Conservation (phyloP, 2,329 filamentous ascomycete genomes). For the Rutstroemia sp. region DNA sequence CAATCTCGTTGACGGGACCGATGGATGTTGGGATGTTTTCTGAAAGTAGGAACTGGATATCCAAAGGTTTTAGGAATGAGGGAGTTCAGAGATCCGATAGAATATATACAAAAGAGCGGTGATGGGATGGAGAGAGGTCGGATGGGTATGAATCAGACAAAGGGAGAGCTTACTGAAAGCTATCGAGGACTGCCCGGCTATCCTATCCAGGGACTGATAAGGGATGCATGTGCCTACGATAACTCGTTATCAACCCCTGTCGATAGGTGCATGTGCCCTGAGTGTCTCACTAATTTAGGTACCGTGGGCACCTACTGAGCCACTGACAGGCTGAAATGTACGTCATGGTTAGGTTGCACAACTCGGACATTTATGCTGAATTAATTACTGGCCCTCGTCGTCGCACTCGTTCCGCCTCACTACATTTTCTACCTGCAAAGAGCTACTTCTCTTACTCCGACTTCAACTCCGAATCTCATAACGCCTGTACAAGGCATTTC, state of each 20-base stretch:
- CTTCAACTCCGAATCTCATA: neutral
- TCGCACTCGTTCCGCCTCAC: no score
- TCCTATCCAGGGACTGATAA: neutral
- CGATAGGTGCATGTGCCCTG: constrained; percentile 6
- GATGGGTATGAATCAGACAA: neutral
- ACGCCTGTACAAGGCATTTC: neutral
- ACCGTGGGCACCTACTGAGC: no score
- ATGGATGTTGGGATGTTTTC: no score
- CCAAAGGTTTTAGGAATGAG: no score
- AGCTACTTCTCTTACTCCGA: neutral
- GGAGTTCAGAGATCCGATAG: neutral
- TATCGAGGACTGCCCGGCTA: neutral
- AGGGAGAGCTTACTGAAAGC: neutral
- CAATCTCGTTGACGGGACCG: neutral
- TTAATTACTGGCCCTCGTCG: neutral
- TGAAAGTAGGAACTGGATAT: neutral
- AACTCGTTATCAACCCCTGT: neutral
- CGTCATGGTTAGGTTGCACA: neutral
- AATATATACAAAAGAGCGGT: neutral
- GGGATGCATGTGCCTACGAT: neutral
- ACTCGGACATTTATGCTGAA: neutral
- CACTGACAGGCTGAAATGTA: neutral
- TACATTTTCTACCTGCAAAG: no score
- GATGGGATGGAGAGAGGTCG: neutral
- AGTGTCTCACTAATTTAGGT: neutral